phyloP scores from a whole-genome alignment of 83 land plant genomes.

The Diphasiastrum complanatum region DNA sequence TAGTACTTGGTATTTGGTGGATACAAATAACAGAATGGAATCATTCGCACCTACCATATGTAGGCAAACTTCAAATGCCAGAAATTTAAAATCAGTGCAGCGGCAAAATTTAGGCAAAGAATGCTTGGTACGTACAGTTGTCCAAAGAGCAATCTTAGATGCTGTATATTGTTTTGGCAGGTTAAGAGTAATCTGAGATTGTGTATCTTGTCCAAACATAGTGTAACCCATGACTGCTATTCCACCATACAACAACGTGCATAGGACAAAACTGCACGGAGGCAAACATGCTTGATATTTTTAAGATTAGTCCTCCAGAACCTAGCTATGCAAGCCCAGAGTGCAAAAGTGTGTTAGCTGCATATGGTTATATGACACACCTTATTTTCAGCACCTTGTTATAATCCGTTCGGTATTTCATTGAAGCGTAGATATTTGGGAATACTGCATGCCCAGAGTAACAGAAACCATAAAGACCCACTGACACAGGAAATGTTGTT shows the following conservation, averaged over 20 bases:
- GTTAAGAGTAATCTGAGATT: conserved; percentile 80
- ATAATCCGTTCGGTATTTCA: conserved; percentile 63
- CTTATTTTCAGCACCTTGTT: conserved; percentile 55
- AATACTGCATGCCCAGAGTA: conserved; percentile 88
- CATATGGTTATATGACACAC: conserved; percentile 22
- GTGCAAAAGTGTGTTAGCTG: not conserved
- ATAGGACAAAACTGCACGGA: conserved; percentile 53
- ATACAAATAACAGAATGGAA: too few species aligned
- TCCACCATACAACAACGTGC: conserved; percentile 57
- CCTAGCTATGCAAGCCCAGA: not conserved
- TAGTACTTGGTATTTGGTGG: not conserved
- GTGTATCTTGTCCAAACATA: conserved; percentile 77
- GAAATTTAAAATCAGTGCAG: not conserved
- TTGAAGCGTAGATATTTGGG: conserved; percentile 81
- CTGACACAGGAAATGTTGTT: conserved; percentile 60
- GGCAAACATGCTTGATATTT: not conserved
- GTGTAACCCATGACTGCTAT: conserved; percentile 72
- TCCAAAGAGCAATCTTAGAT: conserved; percentile 77
- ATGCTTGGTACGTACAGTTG: conserved; percentile 68
- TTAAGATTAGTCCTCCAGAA: not conserved
- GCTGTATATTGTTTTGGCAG: conserved; percentile 49
- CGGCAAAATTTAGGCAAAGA: not conserved
- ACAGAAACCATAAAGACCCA: conserved; percentile 92
- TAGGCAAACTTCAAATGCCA: not conserved
- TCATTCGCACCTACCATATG: too few species aligned